These are phyloP conservation scores for Candida endomychidarum DNA, from an alignment of 805 yeast genomes.

Conservation along the genomic window DNA sequence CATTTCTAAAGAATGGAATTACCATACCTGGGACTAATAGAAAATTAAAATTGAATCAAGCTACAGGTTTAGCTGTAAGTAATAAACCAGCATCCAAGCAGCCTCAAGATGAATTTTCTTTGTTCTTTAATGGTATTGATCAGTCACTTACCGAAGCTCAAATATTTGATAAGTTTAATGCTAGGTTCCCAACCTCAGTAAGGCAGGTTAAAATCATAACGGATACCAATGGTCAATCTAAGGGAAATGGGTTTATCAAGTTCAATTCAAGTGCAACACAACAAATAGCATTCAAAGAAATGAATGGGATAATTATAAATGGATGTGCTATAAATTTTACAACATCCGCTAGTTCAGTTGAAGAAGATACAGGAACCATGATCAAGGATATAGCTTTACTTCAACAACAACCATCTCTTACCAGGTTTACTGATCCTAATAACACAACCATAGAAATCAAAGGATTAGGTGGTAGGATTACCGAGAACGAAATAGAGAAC, in stretches of 20 bases:
- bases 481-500: conserved; percentile 60
- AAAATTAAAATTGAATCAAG: conserved; percentile 76
- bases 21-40: conserved; percentile 66
- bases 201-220: conserved; percentile 75
- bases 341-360: conserved; percentile 3
- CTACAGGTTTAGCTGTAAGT: conserved; percentile 38
- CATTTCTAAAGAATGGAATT: conserved; percentile 66
- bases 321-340: conserved; percentile 65
- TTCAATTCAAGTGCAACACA: conserved; percentile 66
- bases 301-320: conserved; percentile 75
- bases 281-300: conserved; percentile 69
- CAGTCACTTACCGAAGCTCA: conserved; percentile 68
- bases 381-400: conserved; percentile 22
- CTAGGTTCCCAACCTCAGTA: conserved; percentile 65
- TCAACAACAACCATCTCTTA: conserved; percentile 54
- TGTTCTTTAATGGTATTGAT: conserved; percentile 85
- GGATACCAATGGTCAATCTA: conserved; percentile 68
- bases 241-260: conserved; percentile 90
- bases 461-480: conserved; percentile 58
- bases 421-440: conserved; percentile 73
- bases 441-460: conserved; percentile 76
- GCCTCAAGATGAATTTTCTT: conserved; percentile 40
- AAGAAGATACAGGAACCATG: background rate
- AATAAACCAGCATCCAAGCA: background rate
- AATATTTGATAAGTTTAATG: conserved; percentile 63